Evolutionary conservation across 2,329 filamentous ascomycete species (phyloP), one percentile per base, ranked within the genome.

Genomic region (Myriosclerotinia curreyana): DNA sequence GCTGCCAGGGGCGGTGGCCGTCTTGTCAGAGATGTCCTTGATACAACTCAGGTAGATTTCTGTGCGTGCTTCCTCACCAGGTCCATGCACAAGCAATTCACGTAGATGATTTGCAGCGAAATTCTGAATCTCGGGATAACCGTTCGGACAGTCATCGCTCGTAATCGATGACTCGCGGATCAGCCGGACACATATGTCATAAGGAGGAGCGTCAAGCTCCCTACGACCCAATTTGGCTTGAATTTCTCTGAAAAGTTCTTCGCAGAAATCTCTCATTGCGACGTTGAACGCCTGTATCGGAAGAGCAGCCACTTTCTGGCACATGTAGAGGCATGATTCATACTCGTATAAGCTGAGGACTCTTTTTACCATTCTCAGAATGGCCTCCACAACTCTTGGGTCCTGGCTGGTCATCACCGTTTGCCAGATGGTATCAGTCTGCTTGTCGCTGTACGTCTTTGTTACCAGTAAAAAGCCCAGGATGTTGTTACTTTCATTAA

Each of bases 381-480:
- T 84, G 36, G 93, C 92, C 58, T 92, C 87, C 9, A 91, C 87
- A n/a, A 94, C 87, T 64, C 92, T 85, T 5, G 90, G 88, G 74
- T 98, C 92, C 71, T 93, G 91, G 66, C 89, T 92, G 31, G 87
- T 86, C 7, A 85, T 88, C 59, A 96, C 86, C 0, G 91, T 91
- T 66, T 88, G 85, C 94, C 94, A 98, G 66, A 97, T 84, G 20
- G 85, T 82, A 72, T 96, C 89, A 0, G 90, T 90, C 72, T 96
- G 89, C 25, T 82, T 77, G 42, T 86, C 76, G 0, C 83, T 85
- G 75, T 94, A 96, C 17, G 86, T 88, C 62, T 82, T 82, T 0
- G 91, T 95, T 17, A 95, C 89, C 28, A 92, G 84, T 60, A 98
- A 80, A 72, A 98, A 98, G 0, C 91, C 91, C 55, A 97, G 81